phyloP scores from a whole-genome alignment of 495 filamentous ascomycete genomes.

The Podospora pseudopauciseta region DNA sequence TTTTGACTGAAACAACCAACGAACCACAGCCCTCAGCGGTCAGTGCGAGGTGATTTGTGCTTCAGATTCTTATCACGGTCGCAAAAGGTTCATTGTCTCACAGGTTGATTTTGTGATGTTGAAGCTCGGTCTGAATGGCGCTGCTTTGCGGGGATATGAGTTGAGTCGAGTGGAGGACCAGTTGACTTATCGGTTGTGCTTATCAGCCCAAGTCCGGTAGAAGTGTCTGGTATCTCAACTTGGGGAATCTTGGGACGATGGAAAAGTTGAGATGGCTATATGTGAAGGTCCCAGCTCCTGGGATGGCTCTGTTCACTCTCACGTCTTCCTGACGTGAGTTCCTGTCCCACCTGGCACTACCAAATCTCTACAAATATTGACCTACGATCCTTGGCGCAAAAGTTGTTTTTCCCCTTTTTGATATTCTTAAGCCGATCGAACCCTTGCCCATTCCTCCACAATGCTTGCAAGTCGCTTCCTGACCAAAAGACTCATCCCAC shows the following conservation, averaged over 20 bases:
- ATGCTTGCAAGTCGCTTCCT: background rate
- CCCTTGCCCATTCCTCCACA: background rate
- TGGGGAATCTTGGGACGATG: background rate
- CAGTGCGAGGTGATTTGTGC: too few relatives aligned
- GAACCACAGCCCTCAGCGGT: too few relatives aligned
- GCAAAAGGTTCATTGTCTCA: too few relatives aligned
- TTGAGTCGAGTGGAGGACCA: too few relatives aligned
- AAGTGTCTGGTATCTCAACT: background rate
- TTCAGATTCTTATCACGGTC: too few relatives aligned
- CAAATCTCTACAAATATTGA: background rate
- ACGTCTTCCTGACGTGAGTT: background rate
- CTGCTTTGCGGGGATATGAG: too few relatives aligned
- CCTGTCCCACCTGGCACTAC: background rate
- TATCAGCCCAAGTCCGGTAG: too few relatives aligned
- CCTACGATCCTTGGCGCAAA: background rate
- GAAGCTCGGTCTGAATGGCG: too few relatives aligned
- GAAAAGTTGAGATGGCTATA: background rate
- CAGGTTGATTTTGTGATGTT: too few relatives aligned
- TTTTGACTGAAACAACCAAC: background rate
- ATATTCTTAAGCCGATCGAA: background rate
- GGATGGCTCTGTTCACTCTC: background rate
- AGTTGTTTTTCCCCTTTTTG: background rate
- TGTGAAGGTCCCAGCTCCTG: background rate
- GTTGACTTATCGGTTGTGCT: too few relatives aligned
- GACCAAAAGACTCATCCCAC: background rate